These are phyloP conservation scores for Chaetomium tenue DNA, from an alignment of 495 filamentous ascomycete genomes.

Conservation along the genomic window DNA sequence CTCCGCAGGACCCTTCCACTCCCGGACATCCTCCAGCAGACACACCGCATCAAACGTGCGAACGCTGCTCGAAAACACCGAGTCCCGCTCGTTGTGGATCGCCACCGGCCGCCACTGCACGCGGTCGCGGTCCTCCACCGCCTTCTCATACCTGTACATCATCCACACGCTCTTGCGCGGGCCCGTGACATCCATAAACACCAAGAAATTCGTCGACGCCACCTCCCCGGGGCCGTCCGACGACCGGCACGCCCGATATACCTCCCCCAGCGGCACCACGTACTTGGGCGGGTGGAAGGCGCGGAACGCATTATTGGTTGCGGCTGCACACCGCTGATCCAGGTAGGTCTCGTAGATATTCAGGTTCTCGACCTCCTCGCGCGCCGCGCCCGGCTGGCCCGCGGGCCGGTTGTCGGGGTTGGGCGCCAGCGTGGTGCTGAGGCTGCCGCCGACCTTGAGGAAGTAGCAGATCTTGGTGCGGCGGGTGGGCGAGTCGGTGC, in stretches of 20 bases:
- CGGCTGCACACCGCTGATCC: background rate
- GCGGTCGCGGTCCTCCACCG: background rate
- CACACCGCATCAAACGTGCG: background rate
- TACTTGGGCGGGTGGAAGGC: background rate
- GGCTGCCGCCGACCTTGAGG: constrained; percentile 9
- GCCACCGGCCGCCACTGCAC: background rate
- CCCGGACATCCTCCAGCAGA: background rate
- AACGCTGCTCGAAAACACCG: background rate
- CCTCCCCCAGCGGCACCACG: constrained; percentile 14
- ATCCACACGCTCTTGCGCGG: constrained; percentile 18
- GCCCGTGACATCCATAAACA: constrained; percentile 7
- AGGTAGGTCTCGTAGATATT: background rate
- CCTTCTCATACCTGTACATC: constrained; percentile 13
- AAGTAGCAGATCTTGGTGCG: background rate
- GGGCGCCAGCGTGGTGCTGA: background rate
- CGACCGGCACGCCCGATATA: background rate
- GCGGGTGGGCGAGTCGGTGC: background rate
- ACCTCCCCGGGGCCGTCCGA: background rate
- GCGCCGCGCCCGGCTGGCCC: background rate
- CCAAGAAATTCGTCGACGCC: constrained; percentile 13
- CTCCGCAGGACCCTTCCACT: background rate
- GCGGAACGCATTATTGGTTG: background rate
- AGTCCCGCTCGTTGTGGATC: background rate
- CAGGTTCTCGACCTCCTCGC: background rate
- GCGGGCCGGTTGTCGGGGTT: background rate